Base-by-base conservation (phyloP, 2,329 filamentous ascomycete species). In the Westerdykella sp. region DNA sequence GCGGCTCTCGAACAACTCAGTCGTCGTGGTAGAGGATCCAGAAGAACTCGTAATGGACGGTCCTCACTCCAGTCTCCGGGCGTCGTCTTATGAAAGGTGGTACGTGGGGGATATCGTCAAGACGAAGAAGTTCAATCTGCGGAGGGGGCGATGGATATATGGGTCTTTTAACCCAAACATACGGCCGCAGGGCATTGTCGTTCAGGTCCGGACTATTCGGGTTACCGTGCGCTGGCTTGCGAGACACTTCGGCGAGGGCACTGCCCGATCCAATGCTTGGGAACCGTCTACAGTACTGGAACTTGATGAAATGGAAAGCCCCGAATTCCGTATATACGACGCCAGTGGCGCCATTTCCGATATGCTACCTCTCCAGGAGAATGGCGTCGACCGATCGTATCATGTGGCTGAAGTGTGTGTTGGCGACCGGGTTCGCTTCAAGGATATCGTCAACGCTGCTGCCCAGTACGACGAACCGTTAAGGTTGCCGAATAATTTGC, bases 191-290 rank as follows among this genome's bases (percentile, higher is more conserved):
- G 79, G 77, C 21, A 69, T 73, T 9, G 72, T 82, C 1, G 69
- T 81, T 14, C 69, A 73, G 31, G 71, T 74, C 4, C 68, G 73
- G 15, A 62, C 72, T 5, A 56, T 69, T 15, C 62, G 63, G 10
- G 59, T 78, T 14, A 66, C 70, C 40, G 69, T 81, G 3, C 65
- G 70, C 28, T 82, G 79, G 79, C 57, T 79, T 6, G 69, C 71
- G 30, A 67, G 69, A 39, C 73, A 71, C 40, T 62, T 71, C 14
- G 54, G 48, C 11, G 11, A 12, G 25, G 55, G 53, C 11, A 43
- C 46, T 37, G 10, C 16, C 21, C 46, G 51, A 35, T 39, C 54
- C n/a, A 35, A 47, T n/a, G 50, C 50, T 34, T 46, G 53, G 28
- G 68, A 60, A 46, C 71, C 63, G 12, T 61, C 56, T 15, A 51